Percentiles rank a stretch among this genome's conserved stretches.
Evolutionary conservation across 164 flowering plant genomes (phyloP).

Genomic region (Vitis riparia): DNA sequence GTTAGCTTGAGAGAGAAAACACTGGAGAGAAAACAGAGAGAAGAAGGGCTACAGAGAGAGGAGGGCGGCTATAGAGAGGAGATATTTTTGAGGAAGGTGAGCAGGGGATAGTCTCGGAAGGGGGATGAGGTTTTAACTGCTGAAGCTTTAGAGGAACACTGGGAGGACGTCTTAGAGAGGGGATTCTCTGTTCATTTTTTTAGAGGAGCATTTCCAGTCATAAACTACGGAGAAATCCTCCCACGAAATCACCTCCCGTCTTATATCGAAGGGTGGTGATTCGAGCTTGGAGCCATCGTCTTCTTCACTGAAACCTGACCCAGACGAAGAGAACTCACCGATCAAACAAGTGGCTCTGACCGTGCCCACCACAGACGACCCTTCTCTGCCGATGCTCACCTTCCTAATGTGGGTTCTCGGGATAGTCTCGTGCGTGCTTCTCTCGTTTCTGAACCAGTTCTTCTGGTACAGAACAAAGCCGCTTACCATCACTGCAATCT

Average conservation of each 20-base stretch:
- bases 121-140: too few species aligned
- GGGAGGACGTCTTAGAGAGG: too few species aligned
- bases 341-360: constrained; percentile 78
- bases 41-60: too few species aligned
- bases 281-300: constrained; percentile 6
- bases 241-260: constrained; percentile 18
- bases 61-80: too few species aligned
- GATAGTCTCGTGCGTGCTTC: constrained; percentile 52
- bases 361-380: constrained; percentile 76
- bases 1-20: too few species aligned
- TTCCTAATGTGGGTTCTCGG: constrained; percentile 93
- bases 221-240: constrained; percentile 9
- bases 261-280: background rate
- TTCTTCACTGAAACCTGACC: background rate
- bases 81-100: too few species aligned
- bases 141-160: too few species aligned
- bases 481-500: constrained; percentile 66
- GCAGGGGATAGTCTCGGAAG: too few species aligned
- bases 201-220: too few species aligned
- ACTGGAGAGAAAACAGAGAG: too few species aligned
- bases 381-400: constrained; percentile 70
- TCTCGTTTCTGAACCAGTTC: constrained; percentile 92
- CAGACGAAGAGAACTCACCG: constrained; percentile 43
- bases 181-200: too few species aligned
- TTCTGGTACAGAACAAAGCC: constrained; percentile 92